Conservation (phyloP, 1,139 yeast species). For the Debaryomycetaceae sp. region DNA sequence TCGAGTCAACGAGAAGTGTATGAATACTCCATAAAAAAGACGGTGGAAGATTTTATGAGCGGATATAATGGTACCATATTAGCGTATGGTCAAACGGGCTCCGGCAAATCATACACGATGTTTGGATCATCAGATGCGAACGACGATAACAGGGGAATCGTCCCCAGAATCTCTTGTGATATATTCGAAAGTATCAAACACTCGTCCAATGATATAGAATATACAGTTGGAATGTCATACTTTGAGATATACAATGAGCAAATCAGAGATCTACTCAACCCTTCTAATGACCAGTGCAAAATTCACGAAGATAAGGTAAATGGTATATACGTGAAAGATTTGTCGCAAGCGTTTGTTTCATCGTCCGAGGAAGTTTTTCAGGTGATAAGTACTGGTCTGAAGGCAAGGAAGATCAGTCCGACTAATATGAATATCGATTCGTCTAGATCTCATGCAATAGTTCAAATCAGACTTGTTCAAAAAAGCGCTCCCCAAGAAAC, state of each 20-base stretch:
- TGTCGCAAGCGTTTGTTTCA: constrained; percentile 59
- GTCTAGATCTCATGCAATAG: constrained; percentile 80
- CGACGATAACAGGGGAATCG: constrained; percentile 48
- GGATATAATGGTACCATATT: constrained; percentile 86
- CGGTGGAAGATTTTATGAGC: constrained; percentile 63
- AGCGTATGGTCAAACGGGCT: constrained; percentile 88
- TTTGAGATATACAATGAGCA: constrained; percentile 84
- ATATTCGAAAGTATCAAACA: constrained; percentile 56
- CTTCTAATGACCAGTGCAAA: constrained; percentile 30
- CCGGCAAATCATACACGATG: constrained; percentile 87
- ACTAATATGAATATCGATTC: constrained; percentile 76
- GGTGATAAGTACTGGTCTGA: constrained; percentile 55
- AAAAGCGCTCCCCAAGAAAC: constrained; percentile 53
- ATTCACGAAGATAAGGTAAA: constrained; percentile 65
- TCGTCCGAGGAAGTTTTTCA: constrained; percentile 56
- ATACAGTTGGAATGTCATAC: constrained; percentile 65
- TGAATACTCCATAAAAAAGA: constrained; percentile 53
- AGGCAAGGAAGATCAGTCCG: constrained; percentile 52
- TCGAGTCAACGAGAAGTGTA: constrained; percentile 60
- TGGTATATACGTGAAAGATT: constrained; percentile 70
- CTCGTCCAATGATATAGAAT: constrained; percentile 56
- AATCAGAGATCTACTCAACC: constrained; percentile 54
- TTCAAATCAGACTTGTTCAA: constrained; percentile 64
- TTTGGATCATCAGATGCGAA: constrained; percentile 57
- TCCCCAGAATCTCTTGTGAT: constrained; percentile 70